Conservation (phyloP, 257 asterid species). For the Galeopsis tetrahit region DNA sequence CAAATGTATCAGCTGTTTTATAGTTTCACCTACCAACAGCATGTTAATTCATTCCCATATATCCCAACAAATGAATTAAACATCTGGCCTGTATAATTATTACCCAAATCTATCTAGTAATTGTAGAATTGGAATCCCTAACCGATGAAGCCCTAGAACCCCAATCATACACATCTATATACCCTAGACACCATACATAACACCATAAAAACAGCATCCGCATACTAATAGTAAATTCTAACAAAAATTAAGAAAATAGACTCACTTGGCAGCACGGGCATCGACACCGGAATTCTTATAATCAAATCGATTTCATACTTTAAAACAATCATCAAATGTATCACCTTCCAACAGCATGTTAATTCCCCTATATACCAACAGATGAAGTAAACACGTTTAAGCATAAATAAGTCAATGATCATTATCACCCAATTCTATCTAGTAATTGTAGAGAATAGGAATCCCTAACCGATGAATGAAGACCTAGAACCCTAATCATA, state of each 20-base stretch:
- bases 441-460: not conserved
- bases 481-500: slow-evolving; percentile 42
- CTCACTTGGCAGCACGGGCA: slow-evolving; percentile 80
- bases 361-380: not conserved
- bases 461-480: slow-evolving; percentile 36
- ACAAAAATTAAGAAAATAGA: slow-evolving; percentile 23
- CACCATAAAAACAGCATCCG: not conserved
- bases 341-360: not conserved
- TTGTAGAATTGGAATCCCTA: slow-evolving; percentile 24
- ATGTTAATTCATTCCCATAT: not conserved
- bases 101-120: not conserved
- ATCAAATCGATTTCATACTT: not conserved
- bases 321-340: slow-evolving; percentile 12
- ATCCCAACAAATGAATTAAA: not conserved
- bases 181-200: slow-evolving; percentile 1
- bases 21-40: slow-evolving; percentile 5
- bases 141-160: slow-evolving; percentile 42
- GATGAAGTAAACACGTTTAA: not conserved
- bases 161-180: slow-evolving; percentile 14
- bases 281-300: slow-evolving; percentile 65
- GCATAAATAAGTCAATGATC: not conserved
- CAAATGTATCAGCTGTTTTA: not conserved
- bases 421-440: not conserved
- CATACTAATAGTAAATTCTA: not conserved
- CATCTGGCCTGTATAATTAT: not conserved